Evolutionary conservation across 2,329 filamentous ascomycete genomes (phyloP), one percentile per base, ranked within the genome.

Genomic region (Epichloe brachyelytri): DNA sequence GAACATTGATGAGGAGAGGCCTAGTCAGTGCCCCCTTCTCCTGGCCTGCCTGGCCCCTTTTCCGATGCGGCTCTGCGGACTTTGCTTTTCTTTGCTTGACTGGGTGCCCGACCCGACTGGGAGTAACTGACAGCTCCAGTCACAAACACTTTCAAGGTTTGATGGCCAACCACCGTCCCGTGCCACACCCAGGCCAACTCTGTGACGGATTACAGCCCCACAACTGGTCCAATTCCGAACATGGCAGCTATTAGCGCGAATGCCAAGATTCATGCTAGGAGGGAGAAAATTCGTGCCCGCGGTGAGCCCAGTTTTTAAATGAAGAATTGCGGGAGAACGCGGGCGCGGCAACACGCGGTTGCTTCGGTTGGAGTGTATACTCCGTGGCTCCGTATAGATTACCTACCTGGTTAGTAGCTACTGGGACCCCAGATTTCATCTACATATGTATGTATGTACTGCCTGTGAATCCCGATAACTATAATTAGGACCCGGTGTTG

Each of bases 51-150:
- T 8, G 12, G 38, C 14, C 48, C 39, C 39, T n/a, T 26, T 19
- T 20, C n/a, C 15, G 30, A 45, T 52, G 51, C 38, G 51, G 51
- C 51, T 49, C 47, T 49, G 51, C 47, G 37, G 47, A 39, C 36
- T 45, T 17, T 41, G 49, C 34, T 19, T 30, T 30, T 26, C 6
- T 26, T 10, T 30, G 30, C 30, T 30, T 30, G 30, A 30, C 30
- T 10, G 10, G 26, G 26, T 30, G 26, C 26, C 26, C 26, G 26
- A 30, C 10, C 26, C 10, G 30, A 30, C 30, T 30, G 30, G n/a
- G n/a, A 44, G 26, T 40, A 37, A 36, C 22, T 49, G 37, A 41
- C 46, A 48, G 37, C 19, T 15, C 30, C 7, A 26, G 20, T 46
- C 34, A 33, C 33, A 46, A 40, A 37, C 19, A 40, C 26, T 10